phyloP scores from a whole-genome alignment of 345 rosid genomes.

The Streptanthus diversifolius region DNA sequence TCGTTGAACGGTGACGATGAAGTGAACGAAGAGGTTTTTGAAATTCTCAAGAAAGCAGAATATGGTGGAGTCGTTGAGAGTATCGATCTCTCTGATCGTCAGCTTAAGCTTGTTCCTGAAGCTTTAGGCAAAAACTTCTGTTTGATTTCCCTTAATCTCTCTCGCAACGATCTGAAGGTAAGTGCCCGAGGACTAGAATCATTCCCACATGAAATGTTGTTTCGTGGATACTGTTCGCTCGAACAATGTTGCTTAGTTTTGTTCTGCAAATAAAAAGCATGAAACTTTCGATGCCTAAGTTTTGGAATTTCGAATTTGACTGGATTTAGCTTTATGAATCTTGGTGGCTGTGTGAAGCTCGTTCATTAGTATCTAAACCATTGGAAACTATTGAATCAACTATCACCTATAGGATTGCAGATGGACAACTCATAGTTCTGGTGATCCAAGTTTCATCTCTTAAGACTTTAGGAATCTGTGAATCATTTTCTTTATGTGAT shows the following conservation, averaged over 20 bases:
- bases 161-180: slow-evolving; percentile 78
- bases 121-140: slow-evolving; percentile 58
- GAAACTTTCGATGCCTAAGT: background rate
- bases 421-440: background rate
- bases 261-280: background rate
- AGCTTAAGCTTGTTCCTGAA: slow-evolving; percentile 64
- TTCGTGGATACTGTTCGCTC: background rate
- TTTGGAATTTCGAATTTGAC: background rate
- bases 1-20: slow-evolving; percentile 29
- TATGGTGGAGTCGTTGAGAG: slow-evolving; percentile 42
- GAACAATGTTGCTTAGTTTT: background rate
- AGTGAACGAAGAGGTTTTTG: slow-evolving; percentile 52
- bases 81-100: slow-evolving; percentile 58
- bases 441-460: background rate
- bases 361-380: background rate
- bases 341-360: background rate
- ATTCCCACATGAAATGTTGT: background rate
- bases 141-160: slow-evolving; percentile 59
- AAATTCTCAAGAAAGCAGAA: slow-evolving; percentile 43
- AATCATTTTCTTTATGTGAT: background rate
- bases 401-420: background rate
- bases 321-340: background rate
- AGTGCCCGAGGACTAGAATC: background rate
- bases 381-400: background rate
- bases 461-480: background rate